Conservation (phyloP, 2,329 filamentous ascomycete species). For the Acephala macrosclerotiorum region DNA sequence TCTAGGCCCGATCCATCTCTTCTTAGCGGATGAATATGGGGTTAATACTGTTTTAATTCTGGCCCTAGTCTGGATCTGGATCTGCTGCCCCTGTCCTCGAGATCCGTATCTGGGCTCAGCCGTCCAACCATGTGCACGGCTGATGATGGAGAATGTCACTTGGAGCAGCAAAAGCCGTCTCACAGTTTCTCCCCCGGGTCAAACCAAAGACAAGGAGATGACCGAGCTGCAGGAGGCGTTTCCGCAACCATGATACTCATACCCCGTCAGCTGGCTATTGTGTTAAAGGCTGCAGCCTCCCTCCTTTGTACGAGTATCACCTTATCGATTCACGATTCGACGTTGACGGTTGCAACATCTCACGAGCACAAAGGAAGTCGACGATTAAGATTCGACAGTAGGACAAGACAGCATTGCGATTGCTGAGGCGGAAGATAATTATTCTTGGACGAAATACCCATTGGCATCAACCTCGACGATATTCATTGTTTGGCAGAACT, state of each 20-base stretch:
- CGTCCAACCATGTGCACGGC: background rate
- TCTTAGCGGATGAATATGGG: slow-evolving; percentile 17
- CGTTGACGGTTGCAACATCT: background rate
- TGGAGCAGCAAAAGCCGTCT: background rate
- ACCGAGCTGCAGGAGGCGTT: slow-evolving; percentile 3
- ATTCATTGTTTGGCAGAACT: background rate
- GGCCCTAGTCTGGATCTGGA: slow-evolving; percentile 6
- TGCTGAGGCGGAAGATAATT: background rate
- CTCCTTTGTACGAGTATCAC: background rate
- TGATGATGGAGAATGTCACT: slow-evolving; percentile 2
- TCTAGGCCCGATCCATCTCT: slow-evolving; percentile 11
- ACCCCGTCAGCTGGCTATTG: background rate
- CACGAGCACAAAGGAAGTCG: background rate
- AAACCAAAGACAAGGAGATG: background rate
- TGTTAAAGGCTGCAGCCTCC: slow-evolving; percentile 1
- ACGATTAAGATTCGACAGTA: background rate
- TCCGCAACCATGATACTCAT: slow-evolving; percentile 6
- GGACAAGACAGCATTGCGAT: background rate
- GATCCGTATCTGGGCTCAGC: slow-evolving; percentile 6
- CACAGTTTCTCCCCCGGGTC: background rate
- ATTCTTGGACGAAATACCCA: background rate
- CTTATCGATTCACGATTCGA: background rate
- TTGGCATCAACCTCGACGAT: background rate
- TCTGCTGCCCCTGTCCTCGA: background rate
- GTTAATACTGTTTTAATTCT: slow-evolving; percentile 15